Base-by-base conservation (phyloP, 495 filamentous ascomycete genomes). In the Lepidopterella palustris region DNA sequence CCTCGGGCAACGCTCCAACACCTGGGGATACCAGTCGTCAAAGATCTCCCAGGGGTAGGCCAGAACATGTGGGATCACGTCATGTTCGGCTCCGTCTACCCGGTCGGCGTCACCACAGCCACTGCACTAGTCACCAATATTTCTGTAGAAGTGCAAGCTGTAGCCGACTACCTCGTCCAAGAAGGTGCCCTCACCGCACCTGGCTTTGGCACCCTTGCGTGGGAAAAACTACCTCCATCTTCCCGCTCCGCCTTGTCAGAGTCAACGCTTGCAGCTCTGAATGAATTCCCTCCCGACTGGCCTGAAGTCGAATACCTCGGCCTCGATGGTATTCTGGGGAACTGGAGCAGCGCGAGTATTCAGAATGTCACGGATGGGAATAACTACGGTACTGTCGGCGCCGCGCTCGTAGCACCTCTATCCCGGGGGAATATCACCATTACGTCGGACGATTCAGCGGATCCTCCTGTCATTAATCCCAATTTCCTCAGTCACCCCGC, bases 341-440 rank as follows among this genome's bases (percentile, higher is more conserved):
- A 53, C 42, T 58, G 61, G 4, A 21, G 55, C 0, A 59, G 59
- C 27, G 13, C 58, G 21, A 32, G 53, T 24, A 48, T 24, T 0
- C 53, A 58, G 29, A 77, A 72, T 51, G 59, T 74, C 21, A 71
- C 74, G 0, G 64, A 62, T 15, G 74, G 70, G 3, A 75, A 70
- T 48, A 77, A 79, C 52, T 77, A 76, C 57, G 79, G 75, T 0
- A 66, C 73, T 18, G 68, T 82, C 5, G 64, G 71, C 18, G 60
- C 58, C 2, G 67, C 68, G 2, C 73, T 86, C 65, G 55, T 77
- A 3, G 67, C 77, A 0, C 74, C 81, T 0, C 73, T 79, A 0
- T 80, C 77, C 4, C 74, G 77, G 0, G 84, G 84, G 18, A 80
- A 74, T 64, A 71, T 87, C 29, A 81, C 76, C 0, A 79, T 87